A percentile compares a stretch with the other conserved stretches of the same genome.
These are phyloP conservation scores for Cutaneotrichosporon dermatis DNA, from an alignment of 1,284 basidiomycete species.

Conservation along the genomic window DNA sequence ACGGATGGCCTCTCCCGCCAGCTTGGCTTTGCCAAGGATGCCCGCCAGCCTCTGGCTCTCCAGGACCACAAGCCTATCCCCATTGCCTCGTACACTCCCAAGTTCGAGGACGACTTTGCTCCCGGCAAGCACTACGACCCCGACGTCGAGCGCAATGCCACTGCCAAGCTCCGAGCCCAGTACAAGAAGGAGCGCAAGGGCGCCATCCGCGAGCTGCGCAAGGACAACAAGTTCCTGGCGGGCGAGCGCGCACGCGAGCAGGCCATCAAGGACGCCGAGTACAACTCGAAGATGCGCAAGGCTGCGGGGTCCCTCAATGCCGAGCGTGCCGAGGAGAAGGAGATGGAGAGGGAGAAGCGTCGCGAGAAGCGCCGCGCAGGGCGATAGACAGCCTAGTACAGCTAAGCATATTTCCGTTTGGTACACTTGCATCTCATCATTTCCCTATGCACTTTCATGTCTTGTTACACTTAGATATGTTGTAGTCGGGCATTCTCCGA, in stretches of 20 bases:
- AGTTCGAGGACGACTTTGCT: constrained; percentile 81
- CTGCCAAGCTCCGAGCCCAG: constrained; percentile 77
- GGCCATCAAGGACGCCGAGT: constrained; percentile 72
- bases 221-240: constrained; percentile 91
- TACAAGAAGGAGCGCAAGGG: constrained; percentile 97
- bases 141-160: constrained; percentile 83
- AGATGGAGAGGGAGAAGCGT: constrained; percentile 68
- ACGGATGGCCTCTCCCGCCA: constrained; percentile 57
- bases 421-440: no score
- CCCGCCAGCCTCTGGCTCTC: constrained; percentile 73
- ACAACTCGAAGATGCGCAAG: constrained; percentile 73
- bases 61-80: constrained; percentile 97
- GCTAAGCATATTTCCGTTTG: no score
- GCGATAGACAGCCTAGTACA: not conserved
- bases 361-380: constrained; percentile 63
- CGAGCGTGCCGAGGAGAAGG: constrained; percentile 93
- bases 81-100: constrained; percentile 86
- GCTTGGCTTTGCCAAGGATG: constrained; percentile 66
- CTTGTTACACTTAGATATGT: no score
- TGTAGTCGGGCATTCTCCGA: no score
- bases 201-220: constrained; percentile 90
- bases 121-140: constrained; percentile 73
- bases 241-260: constrained; percentile 78
- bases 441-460: no score
- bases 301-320: constrained; percentile 77